Percentiles rank a stretch among this genome's conserved stretches.
phyloP scores from a whole-genome alignment of 345 rosid genomes.

The Adansonia digitata region DNA sequence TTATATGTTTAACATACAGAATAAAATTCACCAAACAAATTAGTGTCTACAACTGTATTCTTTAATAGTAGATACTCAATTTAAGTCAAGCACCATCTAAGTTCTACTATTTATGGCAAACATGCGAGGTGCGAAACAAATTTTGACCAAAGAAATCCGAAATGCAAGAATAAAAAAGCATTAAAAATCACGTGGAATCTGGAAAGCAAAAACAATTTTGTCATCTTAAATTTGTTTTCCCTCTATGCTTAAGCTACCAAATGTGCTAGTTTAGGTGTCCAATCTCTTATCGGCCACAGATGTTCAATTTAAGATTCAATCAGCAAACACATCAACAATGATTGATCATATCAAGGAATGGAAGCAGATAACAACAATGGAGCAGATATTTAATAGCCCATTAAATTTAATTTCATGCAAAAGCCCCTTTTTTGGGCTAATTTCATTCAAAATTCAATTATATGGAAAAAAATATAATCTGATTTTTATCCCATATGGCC shows the following conservation, averaged over 20 bases:
- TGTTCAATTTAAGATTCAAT: not conserved
- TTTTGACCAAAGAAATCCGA: not conserved
- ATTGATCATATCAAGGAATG: not conserved
- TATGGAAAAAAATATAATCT: not conserved
- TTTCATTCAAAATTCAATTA: not conserved
- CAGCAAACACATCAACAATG: not conserved
- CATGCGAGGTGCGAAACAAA: not conserved
- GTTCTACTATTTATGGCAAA: not conserved
- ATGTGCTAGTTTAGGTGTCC: not conserved
- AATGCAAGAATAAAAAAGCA: not conserved
- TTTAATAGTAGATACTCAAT: not conserved
- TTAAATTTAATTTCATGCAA: not conserved
- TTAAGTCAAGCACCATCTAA: not conserved
- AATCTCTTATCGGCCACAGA: not conserved
- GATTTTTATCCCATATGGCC: not conserved
- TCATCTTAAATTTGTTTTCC: not conserved
- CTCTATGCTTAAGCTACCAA: not conserved
- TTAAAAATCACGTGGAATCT: not conserved
- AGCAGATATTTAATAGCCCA: not conserved
- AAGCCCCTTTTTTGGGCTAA: not conserved
- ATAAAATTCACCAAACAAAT: not conserved
- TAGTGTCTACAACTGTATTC: not conserved
- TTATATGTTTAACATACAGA: not conserved
- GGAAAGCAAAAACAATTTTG: not conserved
- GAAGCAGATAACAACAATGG: not conserved